Conservation (phyloP, 1,284 basidiomycete species). For the Pisolithus thermaeus region DNA sequence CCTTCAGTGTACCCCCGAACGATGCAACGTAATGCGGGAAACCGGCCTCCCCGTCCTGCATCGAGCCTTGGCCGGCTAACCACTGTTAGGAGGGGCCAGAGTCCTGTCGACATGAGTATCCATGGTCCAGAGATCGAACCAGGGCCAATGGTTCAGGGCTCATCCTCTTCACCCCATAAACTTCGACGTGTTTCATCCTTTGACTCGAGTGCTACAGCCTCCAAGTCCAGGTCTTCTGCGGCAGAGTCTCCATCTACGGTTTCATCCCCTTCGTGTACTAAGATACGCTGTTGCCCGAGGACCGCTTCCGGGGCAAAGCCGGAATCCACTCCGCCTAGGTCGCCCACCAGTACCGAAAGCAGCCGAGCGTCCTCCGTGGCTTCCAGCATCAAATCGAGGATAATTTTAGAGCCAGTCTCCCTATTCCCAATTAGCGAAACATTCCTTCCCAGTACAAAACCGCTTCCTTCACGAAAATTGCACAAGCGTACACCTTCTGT, state of each 20-base stretch:
- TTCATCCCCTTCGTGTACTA: background rate
- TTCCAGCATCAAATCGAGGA: background rate
- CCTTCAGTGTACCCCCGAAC: too few relatives aligned
- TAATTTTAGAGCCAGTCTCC: background rate
- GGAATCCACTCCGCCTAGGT: background rate
- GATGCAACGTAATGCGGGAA: too few relatives aligned
- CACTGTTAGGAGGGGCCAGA: too few relatives aligned
- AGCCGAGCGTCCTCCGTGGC: background rate
- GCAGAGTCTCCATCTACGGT: background rate
- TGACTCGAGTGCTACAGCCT: background rate
- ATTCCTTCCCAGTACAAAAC: constrained; percentile 19
- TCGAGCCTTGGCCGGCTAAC: too few relatives aligned
- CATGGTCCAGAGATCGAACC: too few relatives aligned
- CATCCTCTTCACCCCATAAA: background rate
- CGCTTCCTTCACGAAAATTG: constrained; percentile 13
- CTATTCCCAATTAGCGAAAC: constrained; percentile 14
- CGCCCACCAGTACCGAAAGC: background rate
- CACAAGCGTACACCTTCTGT: constrained; percentile 8
- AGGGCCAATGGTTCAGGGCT: background rate
- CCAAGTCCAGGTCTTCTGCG: background rate
- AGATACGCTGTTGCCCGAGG: background rate
- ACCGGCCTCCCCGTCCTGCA: too few relatives aligned
- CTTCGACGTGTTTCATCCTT: background rate
- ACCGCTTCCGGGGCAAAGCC: background rate
- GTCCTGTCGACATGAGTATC: too few relatives aligned